phyloP scores from a whole-genome alignment of 2,329 filamentous ascomycete species.

The Colletotrichum limetticola region DNA sequence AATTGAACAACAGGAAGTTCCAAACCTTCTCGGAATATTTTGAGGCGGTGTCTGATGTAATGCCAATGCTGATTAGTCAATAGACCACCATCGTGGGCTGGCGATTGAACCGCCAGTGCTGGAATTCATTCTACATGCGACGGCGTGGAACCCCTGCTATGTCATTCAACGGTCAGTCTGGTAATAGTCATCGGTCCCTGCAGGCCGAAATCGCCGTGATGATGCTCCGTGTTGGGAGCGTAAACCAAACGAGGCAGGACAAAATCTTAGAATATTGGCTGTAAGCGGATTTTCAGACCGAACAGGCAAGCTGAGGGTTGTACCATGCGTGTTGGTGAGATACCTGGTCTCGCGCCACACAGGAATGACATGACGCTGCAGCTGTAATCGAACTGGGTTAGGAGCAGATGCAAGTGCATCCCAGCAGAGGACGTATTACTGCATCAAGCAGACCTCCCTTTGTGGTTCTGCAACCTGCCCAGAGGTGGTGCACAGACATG shows the following conservation, averaged over 20 bases:
- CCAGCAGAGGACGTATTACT: constrained; percentile 6
- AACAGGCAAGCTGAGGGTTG: constrained; percentile 24
- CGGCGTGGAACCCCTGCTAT: background rate
- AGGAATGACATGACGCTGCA: constrained; percentile 25
- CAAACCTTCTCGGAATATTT: too few species aligned
- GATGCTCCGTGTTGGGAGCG: background rate
- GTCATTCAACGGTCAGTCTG: background rate
- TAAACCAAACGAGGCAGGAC: background rate
- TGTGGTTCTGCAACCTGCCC: background rate
- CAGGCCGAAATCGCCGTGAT: background rate
- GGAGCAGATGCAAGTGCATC: constrained; percentile 5
- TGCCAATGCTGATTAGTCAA: too few species aligned
- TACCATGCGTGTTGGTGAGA: background rate
- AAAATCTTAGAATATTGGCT: background rate
- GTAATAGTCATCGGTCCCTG: background rate
- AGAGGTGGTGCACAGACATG: constrained; percentile 10
- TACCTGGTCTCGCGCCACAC: constrained; percentile 11
- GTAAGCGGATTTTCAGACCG: background rate
- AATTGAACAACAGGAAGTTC: background rate
- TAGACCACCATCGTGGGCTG: background rate
- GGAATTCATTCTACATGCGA: background rate
- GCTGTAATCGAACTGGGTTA: constrained; percentile 28
- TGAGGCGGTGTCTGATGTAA: too few species aligned
- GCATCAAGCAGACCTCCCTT: constrained; percentile 10
- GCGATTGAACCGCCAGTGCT: background rate